Percentiles rank a stretch among this genome's conserved stretches.
These are phyloP conservation scores for Sporothrix inflata DNA, from an alignment of 2,329 filamentous ascomycete genomes.

Conservation along the genomic window DNA sequence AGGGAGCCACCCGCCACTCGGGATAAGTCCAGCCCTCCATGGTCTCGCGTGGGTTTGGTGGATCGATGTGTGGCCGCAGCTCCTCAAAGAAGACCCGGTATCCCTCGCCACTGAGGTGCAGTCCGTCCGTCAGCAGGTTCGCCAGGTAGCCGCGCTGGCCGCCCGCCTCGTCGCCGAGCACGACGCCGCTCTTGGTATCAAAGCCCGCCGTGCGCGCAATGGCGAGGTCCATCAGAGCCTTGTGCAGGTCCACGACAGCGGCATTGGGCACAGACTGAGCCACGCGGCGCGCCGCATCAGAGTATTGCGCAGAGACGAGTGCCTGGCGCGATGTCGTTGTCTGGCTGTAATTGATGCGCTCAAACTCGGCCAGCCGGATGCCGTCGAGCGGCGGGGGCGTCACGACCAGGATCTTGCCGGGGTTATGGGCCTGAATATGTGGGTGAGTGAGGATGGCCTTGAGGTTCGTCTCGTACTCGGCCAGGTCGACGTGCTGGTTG, in stretches of 20 bases:
- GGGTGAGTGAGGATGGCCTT: conserved; percentile 72
- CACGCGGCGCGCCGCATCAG: conserved; percentile 66
- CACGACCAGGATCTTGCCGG: conserved; percentile 76
- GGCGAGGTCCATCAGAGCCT: conserved; percentile 73
- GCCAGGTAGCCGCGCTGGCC: conserved; percentile 56
- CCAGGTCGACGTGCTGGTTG: conserved; percentile 77
- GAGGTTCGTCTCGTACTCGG: conserved; percentile 74
- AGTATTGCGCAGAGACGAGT: conserved; percentile 57
- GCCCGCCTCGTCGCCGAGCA: conserved; percentile 55
- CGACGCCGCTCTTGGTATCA: conserved; percentile 50
- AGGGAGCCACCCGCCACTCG: conserved; percentile 48
- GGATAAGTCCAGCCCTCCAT: conserved; percentile 49
- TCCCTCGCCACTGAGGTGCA: conserved; percentile 59
- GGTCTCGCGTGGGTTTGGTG: conserved; percentile 46
- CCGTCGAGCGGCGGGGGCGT: conserved; percentile 84
- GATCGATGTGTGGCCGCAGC: conserved; percentile 53
- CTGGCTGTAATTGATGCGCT: conserved; percentile 51
- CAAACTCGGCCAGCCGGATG: conserved; percentile 60
- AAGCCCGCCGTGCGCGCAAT: conserved; percentile 60
- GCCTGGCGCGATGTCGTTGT: conserved; percentile 49
- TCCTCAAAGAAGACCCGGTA: conserved; percentile 58
- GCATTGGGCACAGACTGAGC: conserved; percentile 69
- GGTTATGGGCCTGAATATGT: conserved; percentile 67
- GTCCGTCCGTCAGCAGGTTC: conserved; percentile 58
- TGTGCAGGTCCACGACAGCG: conserved; percentile 78